Base-by-base conservation (phyloP, 2,329 filamentous ascomycete genomes). In the Furcasterigmium sp. region DNA sequence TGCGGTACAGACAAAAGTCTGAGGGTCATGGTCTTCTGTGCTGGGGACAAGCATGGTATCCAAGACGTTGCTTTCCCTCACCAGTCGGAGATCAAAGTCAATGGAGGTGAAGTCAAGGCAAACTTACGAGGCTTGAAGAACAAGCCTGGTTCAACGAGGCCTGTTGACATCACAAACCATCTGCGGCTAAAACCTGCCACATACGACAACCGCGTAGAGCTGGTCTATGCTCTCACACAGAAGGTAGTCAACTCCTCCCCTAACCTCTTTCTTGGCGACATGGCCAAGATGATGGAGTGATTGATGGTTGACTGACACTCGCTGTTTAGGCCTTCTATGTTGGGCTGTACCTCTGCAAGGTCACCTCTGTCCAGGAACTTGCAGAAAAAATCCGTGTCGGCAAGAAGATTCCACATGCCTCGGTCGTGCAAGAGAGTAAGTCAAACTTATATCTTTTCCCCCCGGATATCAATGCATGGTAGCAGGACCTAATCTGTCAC, bases 71-170 rank as follows among this genome's bases (percentile, higher is more conserved):
- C 87, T 1, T 98, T 98, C 52, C 93, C 93, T 2, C 82, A 91
- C 54, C 90, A 96, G 65, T 86, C 93, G 25, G 93, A 98, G 60
- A 76, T 98, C 45, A 91, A 90, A 59, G 80, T 95, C 44, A 98
- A 98, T 54, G 77, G 82, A 9, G 85, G 85, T 26, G 89, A 96
- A 45, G 77, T 96, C 52, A 93, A 91, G 63, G 85, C 86, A n/a
- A 98, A 97, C 60, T 75, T 95, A 52, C 86, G 93, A 53, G 93
- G 93, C 5, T 67, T 98, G 48, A 98, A 98, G 67, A 96, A 95
- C 62, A 95, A 93, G 62, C 88, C 91, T 7, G 93, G 93, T 18
- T 94, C 93, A 36, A 98, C 93, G 32, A 83, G 89, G 56, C 93
- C 93, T 8, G 90, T 88, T 37, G 93, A 98, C 64, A 85, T 98